These are phyloP conservation scores for Nicotiana tabacum DNA, from an alignment of 257 asterid species.

Conservation along the genomic window DNA sequence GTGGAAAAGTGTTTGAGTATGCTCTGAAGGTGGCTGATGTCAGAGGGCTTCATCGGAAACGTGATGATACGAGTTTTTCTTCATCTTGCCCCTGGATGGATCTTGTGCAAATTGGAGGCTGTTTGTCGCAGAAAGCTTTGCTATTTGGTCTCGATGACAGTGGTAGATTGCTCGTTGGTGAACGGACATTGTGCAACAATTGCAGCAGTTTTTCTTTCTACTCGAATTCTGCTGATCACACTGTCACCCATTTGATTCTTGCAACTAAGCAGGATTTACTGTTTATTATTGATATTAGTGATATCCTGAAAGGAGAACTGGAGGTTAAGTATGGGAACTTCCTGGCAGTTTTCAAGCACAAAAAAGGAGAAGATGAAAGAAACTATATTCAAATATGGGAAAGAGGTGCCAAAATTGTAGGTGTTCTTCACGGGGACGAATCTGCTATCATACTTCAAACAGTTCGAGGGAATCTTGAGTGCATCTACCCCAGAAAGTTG, in stretches of 20 bases:
- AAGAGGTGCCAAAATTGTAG: constrained; percentile 70
- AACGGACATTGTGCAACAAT: constrained; percentile 68
- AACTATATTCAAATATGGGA: constrained; percentile 70
- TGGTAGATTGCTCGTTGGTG: constrained; percentile 61
- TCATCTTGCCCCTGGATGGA: constrained; percentile 78
- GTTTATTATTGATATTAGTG: constrained; percentile 71
- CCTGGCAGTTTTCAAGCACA: constrained; percentile 51
- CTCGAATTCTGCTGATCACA: constrained; percentile 64
- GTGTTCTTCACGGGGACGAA: constrained; percentile 91
- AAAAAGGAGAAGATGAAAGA: constrained; percentile 48
- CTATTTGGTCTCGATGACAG: constrained; percentile 83
- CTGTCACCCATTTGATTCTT: constrained; percentile 68
- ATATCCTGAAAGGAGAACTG: constrained; percentile 54
- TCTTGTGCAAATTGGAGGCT: constrained; percentile 42
- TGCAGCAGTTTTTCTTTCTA: constrained; percentile 82
- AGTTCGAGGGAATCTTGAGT: constrained; percentile 90
- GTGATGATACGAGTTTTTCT: constrained; percentile 55
- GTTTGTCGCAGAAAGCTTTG: constrained; percentile 39
- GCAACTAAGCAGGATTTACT: constrained; percentile 78
- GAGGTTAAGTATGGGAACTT: constrained; percentile 66
- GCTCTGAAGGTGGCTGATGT: constrained; percentile 43
- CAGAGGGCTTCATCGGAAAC: constrained; percentile 45
- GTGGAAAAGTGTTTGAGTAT: constrained; percentile 72
- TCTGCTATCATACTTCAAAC: constrained; percentile 90
- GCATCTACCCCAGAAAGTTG: constrained; percentile 86